A percentile compares a stretch with the other conserved stretches of the same genome.
Conservation (phyloP, 768 basidiomycete genomes). For the Naematelia aurantialba region DNA sequence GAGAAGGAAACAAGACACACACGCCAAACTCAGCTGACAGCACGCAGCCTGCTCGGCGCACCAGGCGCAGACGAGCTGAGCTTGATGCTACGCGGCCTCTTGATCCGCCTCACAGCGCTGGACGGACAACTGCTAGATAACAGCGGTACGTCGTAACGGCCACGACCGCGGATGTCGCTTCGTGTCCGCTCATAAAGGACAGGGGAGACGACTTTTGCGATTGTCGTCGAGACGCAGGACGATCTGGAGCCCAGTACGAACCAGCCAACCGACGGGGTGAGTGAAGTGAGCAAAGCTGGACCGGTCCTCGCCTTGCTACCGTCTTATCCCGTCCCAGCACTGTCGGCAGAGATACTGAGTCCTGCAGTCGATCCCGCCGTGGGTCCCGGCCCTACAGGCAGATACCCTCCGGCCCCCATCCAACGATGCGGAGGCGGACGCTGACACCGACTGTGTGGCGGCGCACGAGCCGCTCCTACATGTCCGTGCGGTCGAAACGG, state of each 20-base stretch:
- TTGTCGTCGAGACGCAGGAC: conserved; percentile 75
- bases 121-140: conserved; percentile 43
- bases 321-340: no score
- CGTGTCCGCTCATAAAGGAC: conserved; percentile 64
- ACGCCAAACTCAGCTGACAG: no score
- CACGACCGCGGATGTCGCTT: conserved; percentile 69
- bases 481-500: conserved; percentile 47
- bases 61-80: conserved; percentile 41
- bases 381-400: conserved; percentile 38
- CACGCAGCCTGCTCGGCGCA: conserved; percentile 28
- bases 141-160: conserved; percentile 53
- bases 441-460: conserved; percentile 18
- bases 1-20: no score
- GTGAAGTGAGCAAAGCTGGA: no score
- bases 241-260: conserved; percentile 48
- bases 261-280: conserved; percentile 28
- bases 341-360: no score
- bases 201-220: conserved; percentile 73
- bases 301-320: no score
- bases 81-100: conserved; percentile 41
- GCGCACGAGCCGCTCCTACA: conserved; percentile 40
- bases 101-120: conserved; percentile 40
- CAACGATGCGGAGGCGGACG: no score
- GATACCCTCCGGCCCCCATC: conserved; percentile 36
- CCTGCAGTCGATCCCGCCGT: conserved; percentile 37